These are phyloP conservation scores for Boletus rubropictus DNA, from an alignment of 768 basidiomycete species.

Conservation along the genomic window DNA sequence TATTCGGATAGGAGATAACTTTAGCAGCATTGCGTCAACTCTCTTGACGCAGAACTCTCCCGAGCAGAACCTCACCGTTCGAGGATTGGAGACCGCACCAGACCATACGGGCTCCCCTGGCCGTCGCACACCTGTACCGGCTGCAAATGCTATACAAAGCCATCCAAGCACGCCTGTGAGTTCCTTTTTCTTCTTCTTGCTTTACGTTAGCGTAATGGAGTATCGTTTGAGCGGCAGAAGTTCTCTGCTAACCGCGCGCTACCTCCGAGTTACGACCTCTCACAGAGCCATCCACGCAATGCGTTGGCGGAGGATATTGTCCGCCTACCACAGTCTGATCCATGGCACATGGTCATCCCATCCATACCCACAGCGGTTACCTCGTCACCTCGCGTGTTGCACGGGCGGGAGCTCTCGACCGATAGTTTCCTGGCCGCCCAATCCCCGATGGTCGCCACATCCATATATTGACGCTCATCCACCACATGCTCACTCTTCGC, in stretches of 20 bases:
- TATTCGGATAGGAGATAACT: conserved; percentile 19
- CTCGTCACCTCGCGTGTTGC: conserved; percentile 11
- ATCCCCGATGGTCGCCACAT: conserved; percentile 19
- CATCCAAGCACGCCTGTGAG: conserved; percentile 14
- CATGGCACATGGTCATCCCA: conserved; percentile 33
- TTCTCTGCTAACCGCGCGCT: conserved; percentile 2
- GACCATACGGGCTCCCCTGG: not conserved
- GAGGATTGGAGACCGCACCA: conserved; percentile 1
- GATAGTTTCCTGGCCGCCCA: conserved; percentile 24
- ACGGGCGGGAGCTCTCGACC: conserved; percentile 24
- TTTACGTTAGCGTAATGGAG: not conserved
- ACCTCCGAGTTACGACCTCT: conserved; percentile 16
- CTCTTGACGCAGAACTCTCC: conserved; percentile 7
- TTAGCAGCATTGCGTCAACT: conserved; percentile 12
- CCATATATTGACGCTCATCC: conserved; percentile 15
- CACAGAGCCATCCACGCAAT: conserved; percentile 7
- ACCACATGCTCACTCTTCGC: conserved; percentile 6
- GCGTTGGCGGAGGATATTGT: conserved; percentile 24
- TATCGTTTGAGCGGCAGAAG: conserved; percentile 2
- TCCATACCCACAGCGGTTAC: conserved; percentile 35
- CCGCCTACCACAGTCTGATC: conserved; percentile 19
- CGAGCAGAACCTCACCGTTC: conserved; percentile 5
- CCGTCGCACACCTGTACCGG: not conserved
- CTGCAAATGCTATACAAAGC: not conserved
- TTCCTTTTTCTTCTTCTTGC: not conserved